Evolutionary conservation across 139 green algal species (phyloP).

Genomic region (Bryopsis sp.): DNA sequence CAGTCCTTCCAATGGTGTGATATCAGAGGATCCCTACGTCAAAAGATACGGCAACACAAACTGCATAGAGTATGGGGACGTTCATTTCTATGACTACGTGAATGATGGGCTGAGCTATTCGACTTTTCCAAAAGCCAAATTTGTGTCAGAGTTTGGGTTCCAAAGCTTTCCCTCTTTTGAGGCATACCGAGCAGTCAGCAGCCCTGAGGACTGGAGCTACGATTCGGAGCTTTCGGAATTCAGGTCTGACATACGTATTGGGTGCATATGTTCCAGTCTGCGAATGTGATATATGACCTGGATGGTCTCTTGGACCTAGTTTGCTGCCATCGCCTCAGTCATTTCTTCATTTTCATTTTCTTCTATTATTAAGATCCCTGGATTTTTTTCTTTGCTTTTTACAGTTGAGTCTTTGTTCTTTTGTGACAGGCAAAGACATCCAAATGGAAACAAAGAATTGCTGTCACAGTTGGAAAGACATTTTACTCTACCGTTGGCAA

Average conservation of each 20-base stretch:
- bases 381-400: neutral
- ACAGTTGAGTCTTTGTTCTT: neutral
- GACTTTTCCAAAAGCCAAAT: conserved; percentile 40
- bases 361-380: neutral
- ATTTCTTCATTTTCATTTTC: neutral
- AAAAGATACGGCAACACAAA: conserved; percentile 40
- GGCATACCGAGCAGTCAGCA: conserved; percentile 26
- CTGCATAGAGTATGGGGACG: conserved; percentile 41
- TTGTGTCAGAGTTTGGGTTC: conserved; percentile 57
- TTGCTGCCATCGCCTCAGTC: neutral
- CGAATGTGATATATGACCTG: neutral
- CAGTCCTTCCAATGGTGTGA: conserved; percentile 46
- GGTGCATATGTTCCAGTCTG: neutral
- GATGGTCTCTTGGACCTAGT: neutral
- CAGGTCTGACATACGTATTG: conserved; percentile 19
- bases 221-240: conserved; percentile 34
- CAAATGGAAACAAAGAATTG: conserved; percentile 49
- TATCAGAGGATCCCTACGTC: conserved; percentile 28
- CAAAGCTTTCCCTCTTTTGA: conserved; percentile 46
- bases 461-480: conserved; percentile 42
- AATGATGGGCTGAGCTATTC: conserved; percentile 6
- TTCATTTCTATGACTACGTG: conserved; percentile 71
- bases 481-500: conserved; percentile 33
- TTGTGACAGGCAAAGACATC: conserved; percentile 52
- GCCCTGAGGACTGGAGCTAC: conserved; percentile 30